A percentile compares a stretch with the other conserved stretches of the same genome.
Conservation (phyloP, 129 eudicot genomes). For the Logfia minima region DNA sequence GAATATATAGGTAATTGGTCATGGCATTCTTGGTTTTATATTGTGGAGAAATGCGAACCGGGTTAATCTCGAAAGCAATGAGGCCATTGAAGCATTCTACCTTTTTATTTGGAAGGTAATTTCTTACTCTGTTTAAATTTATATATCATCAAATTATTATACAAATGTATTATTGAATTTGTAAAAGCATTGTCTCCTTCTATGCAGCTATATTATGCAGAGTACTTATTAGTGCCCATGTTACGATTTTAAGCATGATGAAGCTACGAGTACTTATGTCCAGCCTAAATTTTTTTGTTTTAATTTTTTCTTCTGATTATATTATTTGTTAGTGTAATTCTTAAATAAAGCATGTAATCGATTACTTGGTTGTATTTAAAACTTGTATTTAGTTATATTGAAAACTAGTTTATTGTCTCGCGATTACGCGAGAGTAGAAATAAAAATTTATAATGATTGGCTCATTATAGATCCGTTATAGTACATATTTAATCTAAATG, state of each 20-base stretch:
- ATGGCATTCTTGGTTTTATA: constrained; percentile 35
- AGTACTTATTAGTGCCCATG: constrained; percentile 38
- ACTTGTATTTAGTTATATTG: too few relatives aligned
- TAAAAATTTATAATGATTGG: too few relatives aligned
- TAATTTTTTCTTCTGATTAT: not conserved
- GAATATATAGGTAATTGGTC: constrained; percentile 28
- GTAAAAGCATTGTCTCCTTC: not conserved
- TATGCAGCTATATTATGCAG: constrained; percentile 33
- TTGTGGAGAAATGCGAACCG: constrained; percentile 34
- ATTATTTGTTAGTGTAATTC: not conserved
- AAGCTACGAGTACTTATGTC: not conserved
- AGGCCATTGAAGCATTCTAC: constrained; percentile 34
- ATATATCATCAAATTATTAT: not conserved
- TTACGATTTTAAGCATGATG: constrained; percentile 33
- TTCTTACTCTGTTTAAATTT: not conserved
- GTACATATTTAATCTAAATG: too few relatives aligned
- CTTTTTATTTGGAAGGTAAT: constrained; percentile 39
- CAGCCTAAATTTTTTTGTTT: not conserved
- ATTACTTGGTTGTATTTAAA: not conserved
- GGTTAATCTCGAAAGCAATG: constrained; percentile 35
- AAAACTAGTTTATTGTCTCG: too few relatives aligned
- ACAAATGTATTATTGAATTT: too few relatives aligned
- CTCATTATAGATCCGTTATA: too few relatives aligned
- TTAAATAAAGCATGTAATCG: not conserved
- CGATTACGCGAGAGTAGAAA: too few relatives aligned